These are phyloP conservation scores for Ulota crispa DNA, from an alignment of 225 moss, liverwort and hornwort species.

Conservation along the genomic window DNA sequence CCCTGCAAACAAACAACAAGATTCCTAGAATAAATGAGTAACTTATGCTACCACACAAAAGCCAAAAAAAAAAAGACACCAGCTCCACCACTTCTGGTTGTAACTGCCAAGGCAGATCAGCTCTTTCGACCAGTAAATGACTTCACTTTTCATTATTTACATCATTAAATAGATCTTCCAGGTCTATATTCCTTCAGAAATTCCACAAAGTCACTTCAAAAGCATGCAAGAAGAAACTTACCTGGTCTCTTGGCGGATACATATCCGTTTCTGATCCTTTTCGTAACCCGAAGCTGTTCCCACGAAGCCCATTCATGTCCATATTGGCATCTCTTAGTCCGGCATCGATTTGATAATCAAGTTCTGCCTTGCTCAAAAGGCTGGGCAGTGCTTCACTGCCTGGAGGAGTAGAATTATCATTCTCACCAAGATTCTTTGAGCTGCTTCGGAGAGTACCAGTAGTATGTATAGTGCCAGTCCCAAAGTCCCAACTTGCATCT, in stretches of 20 bases:
- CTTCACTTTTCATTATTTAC: neutral
- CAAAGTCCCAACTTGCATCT: conserved; percentile 98
- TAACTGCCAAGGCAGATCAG: neutral
- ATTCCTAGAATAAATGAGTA: neutral
- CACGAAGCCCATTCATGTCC: conserved; percentile 63
- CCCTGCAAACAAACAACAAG: conserved; percentile 47
- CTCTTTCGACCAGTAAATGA: neutral
- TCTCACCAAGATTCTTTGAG: conserved; percentile 53
- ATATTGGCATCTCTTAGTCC: conserved; percentile 61
- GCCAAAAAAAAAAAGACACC: neutral
- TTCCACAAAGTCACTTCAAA: neutral
- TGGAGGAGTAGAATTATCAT: conserved; percentile 31
- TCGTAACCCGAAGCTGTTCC: conserved; percentile 61
- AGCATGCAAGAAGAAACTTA: conserved; percentile 28
- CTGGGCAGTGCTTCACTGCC: conserved; percentile 73
- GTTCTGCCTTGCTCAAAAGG: conserved; percentile 85
- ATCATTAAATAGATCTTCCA: neutral
- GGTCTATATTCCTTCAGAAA: neutral
- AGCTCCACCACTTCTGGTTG: neutral
- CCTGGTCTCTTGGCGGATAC: conserved; percentile 50
- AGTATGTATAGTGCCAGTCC: conserved; percentile 67
- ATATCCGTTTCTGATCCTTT: conserved; percentile 62
- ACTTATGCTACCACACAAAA: neutral
- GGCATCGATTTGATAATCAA: conserved; percentile 78
- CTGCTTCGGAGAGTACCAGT: conserved; percentile 83